Percentiles rank a stretch among this genome's conserved stretches.
These are phyloP conservation scores for Rhamnella rubrinervis DNA, from an alignment of 331 rosid species.

Conservation along the genomic window DNA sequence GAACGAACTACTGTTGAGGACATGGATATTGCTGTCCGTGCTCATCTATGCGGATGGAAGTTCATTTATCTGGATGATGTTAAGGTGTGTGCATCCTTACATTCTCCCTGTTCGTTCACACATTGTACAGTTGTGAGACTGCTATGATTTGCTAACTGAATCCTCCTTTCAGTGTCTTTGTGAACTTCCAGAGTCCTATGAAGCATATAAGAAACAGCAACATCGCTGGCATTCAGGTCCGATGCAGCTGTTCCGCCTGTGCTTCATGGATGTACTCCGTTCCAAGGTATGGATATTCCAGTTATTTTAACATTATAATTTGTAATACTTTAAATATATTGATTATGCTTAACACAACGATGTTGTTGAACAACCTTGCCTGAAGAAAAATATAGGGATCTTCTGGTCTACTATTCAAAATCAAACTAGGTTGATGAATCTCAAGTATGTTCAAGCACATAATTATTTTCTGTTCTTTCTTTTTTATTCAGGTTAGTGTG, in stretches of 20 bases:
- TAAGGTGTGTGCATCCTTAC: conserved; percentile 49
- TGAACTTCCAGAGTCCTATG: conserved; percentile 98
- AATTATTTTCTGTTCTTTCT: not conserved
- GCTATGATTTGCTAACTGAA: conserved; percentile 26
- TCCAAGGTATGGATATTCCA: conserved; percentile 61
- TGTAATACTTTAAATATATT: not conserved
- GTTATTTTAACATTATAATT: not conserved
- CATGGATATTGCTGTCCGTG: conserved; percentile 99
- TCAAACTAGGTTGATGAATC: not conserved
- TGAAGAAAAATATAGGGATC: not conserved
- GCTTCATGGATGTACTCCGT: conserved; percentile 80
- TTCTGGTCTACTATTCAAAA: not conserved
- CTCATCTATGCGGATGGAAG: conserved; percentile 99
- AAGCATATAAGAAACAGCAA: conserved; percentile 96
- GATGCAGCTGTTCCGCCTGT: conserved; percentile 91
- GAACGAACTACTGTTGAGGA: conserved; percentile 98
- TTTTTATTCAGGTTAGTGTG: conserved; percentile 70
- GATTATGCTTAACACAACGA: not conserved
- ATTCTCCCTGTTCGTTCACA: conserved; percentile 11
- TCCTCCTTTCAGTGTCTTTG: conserved; percentile 81
- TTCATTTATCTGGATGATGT: conserved; percentile 92
- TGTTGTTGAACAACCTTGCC: not conserved
- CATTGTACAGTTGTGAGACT: conserved; percentile 7
- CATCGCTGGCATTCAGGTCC: conserved; percentile 99
- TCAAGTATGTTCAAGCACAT: not conserved